Percentiles rank a stretch among this genome's conserved stretches.
These are phyloP conservation scores for Polymyxa betae DNA, from an alignment of 208 protist species.

Conservation along the genomic window DNA sequence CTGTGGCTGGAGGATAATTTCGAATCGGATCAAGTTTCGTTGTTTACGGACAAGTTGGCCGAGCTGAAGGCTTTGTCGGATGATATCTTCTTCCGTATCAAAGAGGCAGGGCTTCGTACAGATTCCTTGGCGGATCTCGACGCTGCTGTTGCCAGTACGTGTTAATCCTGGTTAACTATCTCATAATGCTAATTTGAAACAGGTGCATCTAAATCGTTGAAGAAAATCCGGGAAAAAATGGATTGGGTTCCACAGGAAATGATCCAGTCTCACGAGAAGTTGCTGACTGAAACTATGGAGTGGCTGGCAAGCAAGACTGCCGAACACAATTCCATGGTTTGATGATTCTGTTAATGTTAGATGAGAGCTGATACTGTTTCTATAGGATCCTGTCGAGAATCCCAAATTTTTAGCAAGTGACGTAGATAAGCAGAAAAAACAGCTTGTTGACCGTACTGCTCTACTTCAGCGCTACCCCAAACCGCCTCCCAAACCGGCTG, in stretches of 20 bases:
- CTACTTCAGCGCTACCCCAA: background rate
- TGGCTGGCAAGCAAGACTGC: background rate
- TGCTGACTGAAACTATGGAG: background rate
- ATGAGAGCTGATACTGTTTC: background rate
- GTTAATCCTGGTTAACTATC: background rate
- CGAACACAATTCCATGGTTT: background rate
- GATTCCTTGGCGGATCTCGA: background rate
- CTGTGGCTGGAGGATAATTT: background rate
- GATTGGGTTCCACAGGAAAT: background rate
- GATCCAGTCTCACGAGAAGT: background rate
- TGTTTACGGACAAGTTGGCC: conserved; percentile 21
- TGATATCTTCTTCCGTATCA: conserved; percentile 12
- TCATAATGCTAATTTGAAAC: background rate
- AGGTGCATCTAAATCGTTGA: background rate
- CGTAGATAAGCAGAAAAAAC: background rate
- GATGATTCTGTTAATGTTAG: background rate
- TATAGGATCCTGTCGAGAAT: conserved; percentile 19
- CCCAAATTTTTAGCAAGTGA: background rate
- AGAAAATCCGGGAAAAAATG: conserved; percentile 7
- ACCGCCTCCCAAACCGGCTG: conserved; percentile 12
- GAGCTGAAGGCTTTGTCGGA: background rate
- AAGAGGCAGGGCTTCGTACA: background rate
- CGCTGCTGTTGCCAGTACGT: background rate
- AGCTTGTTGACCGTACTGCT: background rate
- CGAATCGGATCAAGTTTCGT: background rate